Evolutionary conservation across 2,329 filamentous ascomycete species (phyloP), one percentile per base, ranked within the genome.

Genomic region (Herpotrichia juniperi): DNA sequence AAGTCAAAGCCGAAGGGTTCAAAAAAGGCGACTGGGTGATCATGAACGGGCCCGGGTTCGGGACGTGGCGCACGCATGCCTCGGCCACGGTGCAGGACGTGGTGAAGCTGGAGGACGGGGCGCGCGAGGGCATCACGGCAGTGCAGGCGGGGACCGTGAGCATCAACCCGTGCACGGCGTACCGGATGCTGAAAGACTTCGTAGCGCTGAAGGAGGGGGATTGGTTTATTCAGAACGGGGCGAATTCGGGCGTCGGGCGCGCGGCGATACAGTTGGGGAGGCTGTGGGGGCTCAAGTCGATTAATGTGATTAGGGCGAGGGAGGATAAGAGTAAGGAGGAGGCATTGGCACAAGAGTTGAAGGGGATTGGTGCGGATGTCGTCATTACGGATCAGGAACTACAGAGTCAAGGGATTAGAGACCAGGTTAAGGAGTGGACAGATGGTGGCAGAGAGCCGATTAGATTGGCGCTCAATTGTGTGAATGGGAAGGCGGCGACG

Each of bases 151-250:
- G 90, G 4, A 97, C 92, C 0, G 90, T 96, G 30, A 88, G 85
- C 57, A 90, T 99, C 35, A 99, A 99, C 74, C 94, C 94, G 1
- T 93, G 91, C 73, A 96, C 92, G 1, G 94, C 94, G 2, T 97
- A 96, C 76, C 86, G 93, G 48, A 96, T 99, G 87, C 82, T 99
- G 52, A 86, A 87, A 50, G 90, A 93, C 70, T 97, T 93, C 68
- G 86, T 81, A 61, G 69, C 78, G 3, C 74, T 87, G 67, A 69
- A 82, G 49, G 83, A 86, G n/a, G 90, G 93, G 48, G 88, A 96
- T 50, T 99, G 93, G 93, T 91, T 97, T 69, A 87, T 99, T 42
- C 94, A 99, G 76, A 99, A 99, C 72, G 94, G 93, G 7, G 94
- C 93, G 32, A 99, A 99, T 75, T 91, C 87, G 35, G 94, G 92